Evolutionary conservation across 495 filamentous ascomycete genomes (phyloP).

Genomic region (Podospora anserina): DNA sequence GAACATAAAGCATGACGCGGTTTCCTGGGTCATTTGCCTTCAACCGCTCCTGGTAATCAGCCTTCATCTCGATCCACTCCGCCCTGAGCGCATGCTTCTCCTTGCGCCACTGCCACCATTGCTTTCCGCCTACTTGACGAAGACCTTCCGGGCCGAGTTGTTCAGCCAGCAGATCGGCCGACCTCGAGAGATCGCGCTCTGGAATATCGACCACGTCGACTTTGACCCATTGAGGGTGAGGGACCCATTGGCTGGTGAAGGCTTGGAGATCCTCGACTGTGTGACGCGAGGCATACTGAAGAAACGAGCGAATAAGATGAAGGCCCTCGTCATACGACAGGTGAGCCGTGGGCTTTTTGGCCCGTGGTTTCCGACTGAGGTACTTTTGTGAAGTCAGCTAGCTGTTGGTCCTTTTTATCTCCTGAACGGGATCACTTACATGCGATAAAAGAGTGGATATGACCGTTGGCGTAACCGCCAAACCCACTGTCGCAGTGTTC

Average conservation of each 20-base stretch:
- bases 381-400: conserved; percentile 53
- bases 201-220: conserved; percentile 71
- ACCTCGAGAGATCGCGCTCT: conserved; percentile 53
- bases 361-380: conserved; percentile 69
- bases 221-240: conserved; percentile 82
- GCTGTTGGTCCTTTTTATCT: conserved; percentile 9
- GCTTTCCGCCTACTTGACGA: conserved; percentile 68
- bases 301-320: conserved; percentile 79
- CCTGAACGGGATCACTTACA: conserved; percentile 48
- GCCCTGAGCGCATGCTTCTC: conserved; percentile 61
- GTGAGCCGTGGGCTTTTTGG: conserved; percentile 75
- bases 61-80: conserved; percentile 95
- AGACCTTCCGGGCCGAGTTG: conserved; percentile 77
- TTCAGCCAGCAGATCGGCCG: conserved; percentile 59
- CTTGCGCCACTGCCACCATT: conserved; percentile 93
- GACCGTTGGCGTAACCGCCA: conserved; percentile 75
- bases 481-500: conserved; percentile 68
- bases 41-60: conserved; percentile 70
- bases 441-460: conserved; percentile 75
- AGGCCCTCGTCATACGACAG: conserved; percentile 94
- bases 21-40: conserved; percentile 54
- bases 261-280: conserved; percentile 88
- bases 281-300: conserved; percentile 75
- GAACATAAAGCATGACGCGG: conserved; percentile 88
- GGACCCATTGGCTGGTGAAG: conserved; percentile 88